Evolutionary conservation across 2,329 filamentous ascomycete species (phyloP).

Genomic region (Aspergillus amoenus): DNA sequence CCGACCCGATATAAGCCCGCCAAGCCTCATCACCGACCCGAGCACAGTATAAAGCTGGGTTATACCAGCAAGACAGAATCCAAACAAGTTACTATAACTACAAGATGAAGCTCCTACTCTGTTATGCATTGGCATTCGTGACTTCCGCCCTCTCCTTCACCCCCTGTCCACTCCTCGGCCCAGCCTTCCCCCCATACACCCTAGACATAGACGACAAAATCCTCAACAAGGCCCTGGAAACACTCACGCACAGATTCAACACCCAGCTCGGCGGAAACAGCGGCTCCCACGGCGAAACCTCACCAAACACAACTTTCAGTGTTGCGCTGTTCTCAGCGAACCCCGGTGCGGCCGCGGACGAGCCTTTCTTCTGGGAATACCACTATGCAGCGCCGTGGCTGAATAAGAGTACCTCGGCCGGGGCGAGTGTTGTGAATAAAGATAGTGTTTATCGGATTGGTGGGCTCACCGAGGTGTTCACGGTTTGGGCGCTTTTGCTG

Average conservation of each 20-base stretch:
- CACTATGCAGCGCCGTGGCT: slow-evolving; percentile 22
- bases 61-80: not conserved
- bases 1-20: not conserved
- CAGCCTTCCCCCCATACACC: slow-evolving; percentile 17
- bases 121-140: not conserved
- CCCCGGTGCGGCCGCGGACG: slow-evolving; percentile 10
- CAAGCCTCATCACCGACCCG: not conserved
- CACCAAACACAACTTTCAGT: slow-evolving; percentile 23
- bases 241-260: not conserved
- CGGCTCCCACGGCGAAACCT: slow-evolving; percentile 16
- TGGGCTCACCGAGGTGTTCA: slow-evolving; percentile 42
- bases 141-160: slow-evolving; percentile 17
- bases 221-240: slow-evolving; percentile 8
- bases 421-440: slow-evolving; percentile 4
- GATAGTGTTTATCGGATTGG: slow-evolving; percentile 30
- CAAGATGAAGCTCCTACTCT: not conserved
- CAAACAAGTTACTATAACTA: not conserved
- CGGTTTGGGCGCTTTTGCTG: slow-evolving; percentile 35
- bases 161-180: slow-evolving; percentile 24
- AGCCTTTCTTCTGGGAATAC: slow-evolving; percentile 23
- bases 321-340: slow-evolving; percentile 23
- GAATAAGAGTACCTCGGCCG: not conserved
- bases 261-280: not conserved
- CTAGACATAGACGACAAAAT: slow-evolving; percentile 11
- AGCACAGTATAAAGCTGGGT: not conserved